Evolutionary conservation across 1,139 yeast species (phyloP).

Genomic region (Yamadazyma diddensiae): DNA sequence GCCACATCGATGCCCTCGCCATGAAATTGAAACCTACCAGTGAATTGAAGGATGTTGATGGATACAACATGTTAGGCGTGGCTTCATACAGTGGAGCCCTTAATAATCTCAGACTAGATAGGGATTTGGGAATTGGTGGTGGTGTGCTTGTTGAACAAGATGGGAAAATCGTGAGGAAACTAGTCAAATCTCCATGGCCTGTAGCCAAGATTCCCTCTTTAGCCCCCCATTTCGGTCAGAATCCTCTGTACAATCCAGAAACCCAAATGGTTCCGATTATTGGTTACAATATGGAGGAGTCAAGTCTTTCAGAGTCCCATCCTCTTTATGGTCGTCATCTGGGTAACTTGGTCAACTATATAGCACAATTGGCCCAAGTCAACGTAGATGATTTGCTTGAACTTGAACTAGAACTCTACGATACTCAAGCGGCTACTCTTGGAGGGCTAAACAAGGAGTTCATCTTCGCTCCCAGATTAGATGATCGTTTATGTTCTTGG

Average conservation of each 20-base stretch:
- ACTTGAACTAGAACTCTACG: conserved; percentile 61
- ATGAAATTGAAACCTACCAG: conserved; percentile 59
- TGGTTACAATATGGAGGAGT: conserved; percentile 23
- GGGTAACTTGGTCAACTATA: conserved; percentile 50
- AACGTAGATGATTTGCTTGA: conserved; percentile 53
- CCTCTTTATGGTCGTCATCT: conserved; percentile 57
- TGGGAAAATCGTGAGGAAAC: conserved; percentile 33
- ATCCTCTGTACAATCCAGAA: conserved; percentile 53
- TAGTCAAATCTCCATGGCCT: conserved; percentile 61
- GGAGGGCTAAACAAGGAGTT: conserved; percentile 65
- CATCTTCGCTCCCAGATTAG: conserved; percentile 62
- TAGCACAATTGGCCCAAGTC: conserved; percentile 47
- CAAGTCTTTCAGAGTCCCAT: conserved; percentile 1
- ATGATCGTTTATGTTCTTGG: conserved; percentile 64
- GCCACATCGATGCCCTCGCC: conserved; percentile 60
- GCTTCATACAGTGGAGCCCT: conserved; percentile 67
- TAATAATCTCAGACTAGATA: conserved; percentile 56
- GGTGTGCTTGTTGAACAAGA: conserved; percentile 42
- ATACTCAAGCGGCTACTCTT: conserved; percentile 57
- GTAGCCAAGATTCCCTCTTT: conserved; percentile 63
- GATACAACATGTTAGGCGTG: conserved; percentile 61
- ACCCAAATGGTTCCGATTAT: conserved; percentile 62
- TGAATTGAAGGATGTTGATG: conserved; percentile 45
- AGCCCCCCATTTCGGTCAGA: conserved; percentile 64
- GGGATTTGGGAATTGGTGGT: conserved; percentile 70